These are phyloP conservation scores for Maudiozyma bulderi DNA, from an alignment of 805 yeast genomes.

Conservation along the genomic window DNA sequence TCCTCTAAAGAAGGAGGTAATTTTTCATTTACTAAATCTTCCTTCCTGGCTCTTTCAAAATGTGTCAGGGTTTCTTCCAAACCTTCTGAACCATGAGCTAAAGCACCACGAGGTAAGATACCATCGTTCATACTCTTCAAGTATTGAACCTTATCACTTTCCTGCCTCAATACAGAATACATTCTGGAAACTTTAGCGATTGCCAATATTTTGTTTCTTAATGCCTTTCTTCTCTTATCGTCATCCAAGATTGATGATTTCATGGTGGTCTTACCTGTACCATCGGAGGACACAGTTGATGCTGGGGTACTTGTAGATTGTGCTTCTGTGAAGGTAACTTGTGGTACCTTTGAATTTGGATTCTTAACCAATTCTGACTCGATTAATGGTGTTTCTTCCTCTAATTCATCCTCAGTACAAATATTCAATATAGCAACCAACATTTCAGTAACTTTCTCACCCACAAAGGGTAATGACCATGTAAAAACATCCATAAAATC, in stretches of 20 bases:
- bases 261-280: neutral
- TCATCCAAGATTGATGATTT: conserved; percentile 12
- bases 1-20: conserved; percentile 75
- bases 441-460: conserved; percentile 92
- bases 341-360: neutral
- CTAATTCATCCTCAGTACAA: conserved; percentile 91
- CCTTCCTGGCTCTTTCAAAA: conserved; percentile 74
- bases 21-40: conserved; percentile 77
- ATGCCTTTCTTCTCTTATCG: conserved; percentile 38
- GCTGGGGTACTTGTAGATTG: neutral
- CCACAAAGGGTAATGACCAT: conserved; percentile 96
- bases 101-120: conserved; percentile 75
- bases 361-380: conserved; percentile 18
- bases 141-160: conserved; percentile 75
- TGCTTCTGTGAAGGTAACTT: neutral
- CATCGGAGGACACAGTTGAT: neutral
- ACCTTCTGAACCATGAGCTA: conserved; percentile 76
- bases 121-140: conserved; percentile 67
- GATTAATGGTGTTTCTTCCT: conserved; percentile 54
- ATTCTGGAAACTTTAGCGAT: conserved; percentile 93
- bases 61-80: conserved; percentile 56
- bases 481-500: conserved; percentile 95
- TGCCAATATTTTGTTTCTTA: conserved; percentile 83
- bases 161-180: conserved; percentile 82
- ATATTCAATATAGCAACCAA: conserved; percentile 80